Conservation (phyloP, 306 rosid species). For the Sicyos edulis region DNA sequence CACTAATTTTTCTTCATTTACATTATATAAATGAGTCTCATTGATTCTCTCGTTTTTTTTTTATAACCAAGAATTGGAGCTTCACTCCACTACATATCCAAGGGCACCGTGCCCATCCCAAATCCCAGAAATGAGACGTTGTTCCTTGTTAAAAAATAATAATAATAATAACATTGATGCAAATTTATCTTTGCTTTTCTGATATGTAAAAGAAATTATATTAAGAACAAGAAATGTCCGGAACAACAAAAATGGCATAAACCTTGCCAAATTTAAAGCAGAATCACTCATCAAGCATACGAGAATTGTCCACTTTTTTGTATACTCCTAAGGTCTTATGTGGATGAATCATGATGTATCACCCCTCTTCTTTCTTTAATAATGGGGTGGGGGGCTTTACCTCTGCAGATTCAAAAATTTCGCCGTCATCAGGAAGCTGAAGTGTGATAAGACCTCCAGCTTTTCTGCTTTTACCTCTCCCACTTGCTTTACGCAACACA, state of each 20-base stretch:
- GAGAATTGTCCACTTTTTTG: background rate
- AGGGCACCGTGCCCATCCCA: too few relatives aligned
- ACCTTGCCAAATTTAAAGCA: background rate
- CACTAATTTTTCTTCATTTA: too few relatives aligned
- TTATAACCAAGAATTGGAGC: too few relatives aligned
- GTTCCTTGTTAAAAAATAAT: too few relatives aligned
- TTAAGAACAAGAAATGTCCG: background rate
- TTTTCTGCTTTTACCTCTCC: conserved; percentile 89
- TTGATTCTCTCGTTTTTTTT: too few relatives aligned
- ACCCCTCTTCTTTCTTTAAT: background rate
- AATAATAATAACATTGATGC: background rate
- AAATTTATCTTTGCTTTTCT: background rate
- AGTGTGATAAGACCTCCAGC: conserved; percentile 84
- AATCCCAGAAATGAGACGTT: too few relatives aligned
- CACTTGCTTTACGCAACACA: conserved; percentile 80
- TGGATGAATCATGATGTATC: background rate
- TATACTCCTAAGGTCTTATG: background rate
- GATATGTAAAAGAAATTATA: background rate
- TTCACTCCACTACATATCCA: too few relatives aligned
- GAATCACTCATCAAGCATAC: background rate
- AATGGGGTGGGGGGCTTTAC: conserved; percentile 22
- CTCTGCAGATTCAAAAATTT: conserved; percentile 66
- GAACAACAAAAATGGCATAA: too few relatives aligned
- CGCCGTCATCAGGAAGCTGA: conserved; percentile 76
- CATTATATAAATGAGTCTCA: too few relatives aligned